Evolutionary conservation across 257 asterid genomes (phyloP).

Genomic region (Fraxinus americana): DNA sequence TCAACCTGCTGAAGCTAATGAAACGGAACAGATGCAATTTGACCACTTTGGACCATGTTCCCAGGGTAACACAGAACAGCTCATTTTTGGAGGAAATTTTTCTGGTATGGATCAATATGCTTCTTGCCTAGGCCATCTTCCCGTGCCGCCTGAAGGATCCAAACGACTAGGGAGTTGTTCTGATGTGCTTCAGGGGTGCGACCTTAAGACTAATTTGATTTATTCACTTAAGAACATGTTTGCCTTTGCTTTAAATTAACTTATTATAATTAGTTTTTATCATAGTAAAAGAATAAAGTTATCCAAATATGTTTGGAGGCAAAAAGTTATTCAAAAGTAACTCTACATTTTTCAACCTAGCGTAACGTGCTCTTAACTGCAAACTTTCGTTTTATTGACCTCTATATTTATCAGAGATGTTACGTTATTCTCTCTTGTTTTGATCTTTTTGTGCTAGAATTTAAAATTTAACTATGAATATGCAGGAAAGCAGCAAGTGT

Average conservation of each 20-base stretch:
- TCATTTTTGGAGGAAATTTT: constrained; percentile 13
- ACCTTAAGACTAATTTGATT: neutral
- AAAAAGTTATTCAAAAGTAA: too few species aligned
- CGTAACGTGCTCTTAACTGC: neutral
- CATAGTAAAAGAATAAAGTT: too few species aligned
- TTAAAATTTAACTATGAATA: neutral
- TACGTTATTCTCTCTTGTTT: neutral
- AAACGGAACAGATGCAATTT: neutral
- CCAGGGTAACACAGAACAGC: neutral
- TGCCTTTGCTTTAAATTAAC: neutral
- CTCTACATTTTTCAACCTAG: neutral
- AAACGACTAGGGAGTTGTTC: constrained; percentile 10
- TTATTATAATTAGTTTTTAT: neutral
- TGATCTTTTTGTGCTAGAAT: neutral
- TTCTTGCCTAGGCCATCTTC: constrained; percentile 4
- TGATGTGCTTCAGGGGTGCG: constrained; percentile 16
- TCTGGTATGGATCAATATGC: constrained; percentile 6
- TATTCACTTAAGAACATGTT: neutral
- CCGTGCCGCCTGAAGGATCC: constrained; percentile 3
- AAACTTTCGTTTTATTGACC: neutral
- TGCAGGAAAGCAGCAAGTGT: constrained; percentile 2
- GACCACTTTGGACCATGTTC: constrained; percentile 10
- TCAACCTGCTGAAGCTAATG: constrained; percentile 15
- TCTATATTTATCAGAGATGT: neutral
- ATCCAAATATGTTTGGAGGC: neutral